Percentiles rank a stretch among this genome's conserved stretches.
Evolutionary conservation across 2,329 filamentous ascomycete species (phyloP).

Genomic region (Coniochaeta sp.): DNA sequence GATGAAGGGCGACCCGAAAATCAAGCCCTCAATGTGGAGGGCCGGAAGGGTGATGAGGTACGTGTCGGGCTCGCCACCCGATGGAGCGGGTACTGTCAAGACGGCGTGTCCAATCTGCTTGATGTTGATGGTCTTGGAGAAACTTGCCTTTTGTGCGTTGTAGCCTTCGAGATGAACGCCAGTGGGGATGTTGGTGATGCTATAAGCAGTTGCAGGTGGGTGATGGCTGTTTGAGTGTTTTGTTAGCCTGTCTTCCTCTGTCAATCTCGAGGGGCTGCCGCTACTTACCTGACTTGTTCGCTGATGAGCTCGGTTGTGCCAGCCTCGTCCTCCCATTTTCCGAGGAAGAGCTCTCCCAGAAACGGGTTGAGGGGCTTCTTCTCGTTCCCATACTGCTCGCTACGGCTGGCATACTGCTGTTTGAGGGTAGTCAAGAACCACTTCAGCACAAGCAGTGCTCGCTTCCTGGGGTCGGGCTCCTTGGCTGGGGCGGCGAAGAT

Average conservation of each 20-base stretch:
- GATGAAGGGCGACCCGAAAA: constrained; percentile 79
- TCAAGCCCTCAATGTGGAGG: constrained; percentile 88
- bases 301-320: constrained; percentile 82
- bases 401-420: constrained; percentile 69
- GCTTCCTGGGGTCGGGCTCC: constrained; percentile 73
- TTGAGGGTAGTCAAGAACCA: constrained; percentile 94
- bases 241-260: neutral
- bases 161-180: constrained; percentile 78
- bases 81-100: constrained; percentile 55
- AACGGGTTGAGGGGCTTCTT: constrained; percentile 99
- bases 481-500: constrained; percentile 76
- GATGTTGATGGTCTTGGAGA: constrained; percentile 87
- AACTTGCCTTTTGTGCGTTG: constrained; percentile 94
- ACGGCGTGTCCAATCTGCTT: constrained; percentile 91
- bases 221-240: constrained; percentile 56
- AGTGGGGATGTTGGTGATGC: constrained; percentile 78
- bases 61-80: constrained; percentile 44
- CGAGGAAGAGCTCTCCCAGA: constrained; percentile 87
- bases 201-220: constrained; percentile 90
- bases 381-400: constrained; percentile 78
- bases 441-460: constrained; percentile 80
- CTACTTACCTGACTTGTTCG: constrained; percentile 76
- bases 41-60: constrained; percentile 89
- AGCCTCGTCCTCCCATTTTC: constrained; percentile 76
- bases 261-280: neutral